These are phyloP conservation scores for Pythium oligandrum DNA, from an alignment of 352 stramenopile species.

Conservation along the genomic window DNA sequence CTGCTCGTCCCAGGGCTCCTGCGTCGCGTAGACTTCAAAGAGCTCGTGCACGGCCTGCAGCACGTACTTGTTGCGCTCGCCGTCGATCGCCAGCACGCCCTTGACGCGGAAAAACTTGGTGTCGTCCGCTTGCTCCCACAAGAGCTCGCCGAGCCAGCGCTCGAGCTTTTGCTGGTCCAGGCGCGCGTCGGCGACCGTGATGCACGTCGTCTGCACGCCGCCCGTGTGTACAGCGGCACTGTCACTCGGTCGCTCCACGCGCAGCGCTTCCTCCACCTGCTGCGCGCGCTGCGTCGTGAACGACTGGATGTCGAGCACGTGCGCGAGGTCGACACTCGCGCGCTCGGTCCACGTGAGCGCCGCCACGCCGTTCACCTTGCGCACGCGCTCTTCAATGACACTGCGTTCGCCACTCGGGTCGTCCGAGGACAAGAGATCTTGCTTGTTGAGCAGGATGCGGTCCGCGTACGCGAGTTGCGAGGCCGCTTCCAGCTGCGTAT, in stretches of 20 bases:
- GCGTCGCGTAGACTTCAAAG: conserved; percentile 68
- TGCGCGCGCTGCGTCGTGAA: conserved; percentile 66
- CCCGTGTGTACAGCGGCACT: conserved; percentile 37
- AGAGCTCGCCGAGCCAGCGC: conserved; percentile 58
- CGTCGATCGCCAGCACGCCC: conserved; percentile 50
- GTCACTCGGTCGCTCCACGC: conserved; percentile 1
- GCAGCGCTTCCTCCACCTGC: conserved; percentile 47
- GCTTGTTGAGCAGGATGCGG: conserved; percentile 98
- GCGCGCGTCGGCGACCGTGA: conserved; percentile 33
- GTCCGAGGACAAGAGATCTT: conserved; percentile 87
- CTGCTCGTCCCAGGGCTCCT: conserved; percentile 40
- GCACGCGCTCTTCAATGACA: conserved; percentile 37
- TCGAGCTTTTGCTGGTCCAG: conserved; percentile 57
- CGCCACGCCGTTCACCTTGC: conserved; percentile 64
- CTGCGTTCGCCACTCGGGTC: conserved; percentile 37
- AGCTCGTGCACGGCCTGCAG: conserved; percentile 81
- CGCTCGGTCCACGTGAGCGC: conserved; percentile 57
- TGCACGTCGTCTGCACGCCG: conserved; percentile 66
- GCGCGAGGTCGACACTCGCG: conserved; percentile 48
- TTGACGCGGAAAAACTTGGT: conserved; percentile 73
- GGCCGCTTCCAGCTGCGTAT: conserved; percentile 79
- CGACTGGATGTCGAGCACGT: conserved; percentile 75
- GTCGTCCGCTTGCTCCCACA: conserved; percentile 55
- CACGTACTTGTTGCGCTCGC: conserved; percentile 62
- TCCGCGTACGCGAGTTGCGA: conserved; percentile 98